Conservation (phyloP, 768 basidiomycete species). For the Termitomyces sp. region DNA sequence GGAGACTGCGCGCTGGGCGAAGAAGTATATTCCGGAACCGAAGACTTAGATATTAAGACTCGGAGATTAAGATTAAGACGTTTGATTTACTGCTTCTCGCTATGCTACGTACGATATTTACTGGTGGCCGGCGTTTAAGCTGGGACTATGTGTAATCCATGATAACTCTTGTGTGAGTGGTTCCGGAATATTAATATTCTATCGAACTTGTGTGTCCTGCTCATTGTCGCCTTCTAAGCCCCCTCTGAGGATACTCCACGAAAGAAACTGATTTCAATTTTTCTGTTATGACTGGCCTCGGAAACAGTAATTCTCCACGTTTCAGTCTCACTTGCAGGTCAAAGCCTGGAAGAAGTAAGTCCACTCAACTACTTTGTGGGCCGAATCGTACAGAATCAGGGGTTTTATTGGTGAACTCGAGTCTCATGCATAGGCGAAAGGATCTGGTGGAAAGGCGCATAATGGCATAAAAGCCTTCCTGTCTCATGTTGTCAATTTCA, state of each 20-base stretch:
- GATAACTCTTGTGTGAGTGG: not conserved
- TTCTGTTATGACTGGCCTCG: not conserved
- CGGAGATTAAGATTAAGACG: no score
- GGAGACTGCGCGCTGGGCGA: conserved; percentile 65
- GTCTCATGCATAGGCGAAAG: no score
- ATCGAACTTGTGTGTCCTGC: not conserved
- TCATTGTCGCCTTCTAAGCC: not conserved
- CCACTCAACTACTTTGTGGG: no score
- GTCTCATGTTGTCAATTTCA: no score
- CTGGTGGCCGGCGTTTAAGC: not conserved
- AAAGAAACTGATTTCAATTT: not conserved
- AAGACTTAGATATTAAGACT: not conserved
- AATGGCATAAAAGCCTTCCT: no score
- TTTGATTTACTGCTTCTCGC: not conserved
- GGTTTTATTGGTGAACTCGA: no score
- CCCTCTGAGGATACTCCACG: not conserved
- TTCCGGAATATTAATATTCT: not conserved
- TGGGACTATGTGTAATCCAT: not conserved
- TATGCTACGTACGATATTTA: not conserved
- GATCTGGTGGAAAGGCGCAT: no score
- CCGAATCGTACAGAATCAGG: no score
- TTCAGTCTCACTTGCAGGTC: not conserved
- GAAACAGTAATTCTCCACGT: not conserved
- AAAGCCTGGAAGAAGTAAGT: no score
- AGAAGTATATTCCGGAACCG: conserved; percentile 42